phyloP scores from a whole-genome alignment of 352 stramenopile species.

The Globisporangium cederbergense region DNA sequence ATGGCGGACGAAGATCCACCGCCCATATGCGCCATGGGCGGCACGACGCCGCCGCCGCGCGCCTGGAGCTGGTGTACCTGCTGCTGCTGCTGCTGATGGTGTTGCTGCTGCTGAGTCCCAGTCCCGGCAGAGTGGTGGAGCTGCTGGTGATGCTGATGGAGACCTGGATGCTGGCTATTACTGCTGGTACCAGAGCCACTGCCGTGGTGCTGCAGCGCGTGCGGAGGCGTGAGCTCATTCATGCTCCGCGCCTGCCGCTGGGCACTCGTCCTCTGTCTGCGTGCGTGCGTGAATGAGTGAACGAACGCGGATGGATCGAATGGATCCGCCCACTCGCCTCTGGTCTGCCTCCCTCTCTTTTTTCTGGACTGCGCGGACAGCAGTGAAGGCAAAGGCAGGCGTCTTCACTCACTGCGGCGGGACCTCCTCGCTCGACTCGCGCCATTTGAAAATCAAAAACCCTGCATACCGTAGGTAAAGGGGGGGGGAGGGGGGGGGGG shows the following conservation, averaged over 20 bases:
- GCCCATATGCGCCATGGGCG: slow-evolving; percentile 1
- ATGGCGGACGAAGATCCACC: not conserved
- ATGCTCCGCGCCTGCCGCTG: slow-evolving; percentile 12
- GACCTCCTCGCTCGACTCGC: slow-evolving; percentile 15
- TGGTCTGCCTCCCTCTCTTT: slow-evolving; percentile 9
- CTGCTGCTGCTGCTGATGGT: slow-evolving; percentile 10
- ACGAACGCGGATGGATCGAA: slow-evolving; percentile 6
- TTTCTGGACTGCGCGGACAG: slow-evolving; percentile 10
- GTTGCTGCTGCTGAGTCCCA: slow-evolving; percentile 4
- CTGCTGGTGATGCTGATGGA: not conserved
- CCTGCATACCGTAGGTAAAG: slow-evolving; percentile 3
- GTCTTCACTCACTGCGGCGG: slow-evolving; percentile 5
- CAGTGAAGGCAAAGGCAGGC: not conserved
- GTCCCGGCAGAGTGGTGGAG: not conserved
- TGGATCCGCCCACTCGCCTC: slow-evolving; percentile 8
- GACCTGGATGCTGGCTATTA: not conserved
- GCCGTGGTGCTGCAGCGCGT: slow-evolving; percentile 16
- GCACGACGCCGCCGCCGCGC: not conserved
- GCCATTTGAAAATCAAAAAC: slow-evolving; percentile 37
- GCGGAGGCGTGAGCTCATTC: slow-evolving; percentile 17
- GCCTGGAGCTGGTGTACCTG: slow-evolving; percentile 15
- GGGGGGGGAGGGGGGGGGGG: slow-evolving; percentile 1
- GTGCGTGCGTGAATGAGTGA: not conserved
- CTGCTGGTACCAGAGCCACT: not conserved
- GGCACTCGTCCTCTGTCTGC: not conserved